Percentiles rank a stretch among this genome's conserved stretches.
These are phyloP conservation scores for Populus pruinosa DNA, from an alignment of 345 rosid species.

Conservation along the genomic window DNA sequence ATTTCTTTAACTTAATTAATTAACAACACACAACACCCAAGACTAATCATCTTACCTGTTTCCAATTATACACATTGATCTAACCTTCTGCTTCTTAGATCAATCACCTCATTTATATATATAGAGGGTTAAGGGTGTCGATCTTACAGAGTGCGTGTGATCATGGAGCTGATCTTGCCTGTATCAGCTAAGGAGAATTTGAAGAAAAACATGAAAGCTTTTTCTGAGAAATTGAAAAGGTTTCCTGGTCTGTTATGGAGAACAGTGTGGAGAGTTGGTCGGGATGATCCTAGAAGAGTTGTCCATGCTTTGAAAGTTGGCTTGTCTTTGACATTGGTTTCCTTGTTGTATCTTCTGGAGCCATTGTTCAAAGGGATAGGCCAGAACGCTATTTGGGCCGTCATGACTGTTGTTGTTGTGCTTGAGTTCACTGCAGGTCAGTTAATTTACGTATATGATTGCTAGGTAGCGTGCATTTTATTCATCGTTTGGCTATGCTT, in stretches of 20 bases:
- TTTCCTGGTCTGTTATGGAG: constrained; percentile 26
- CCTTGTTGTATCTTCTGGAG: constrained; percentile 54
- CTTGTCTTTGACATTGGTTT: constrained; percentile 57
- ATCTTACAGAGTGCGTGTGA: neutral
- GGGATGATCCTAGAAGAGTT: constrained; percentile 70
- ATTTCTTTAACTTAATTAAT: neutral
- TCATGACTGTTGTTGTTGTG: constrained; percentile 83
- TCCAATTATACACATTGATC: neutral
- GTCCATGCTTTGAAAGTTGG: constrained; percentile 87
- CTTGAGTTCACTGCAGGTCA: constrained; percentile 75
- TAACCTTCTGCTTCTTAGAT: neutral
- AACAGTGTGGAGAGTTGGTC: constrained; percentile 47
- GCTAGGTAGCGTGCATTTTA: neutral
- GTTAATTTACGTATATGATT: neutral
- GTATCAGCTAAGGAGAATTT: constrained; percentile 5
- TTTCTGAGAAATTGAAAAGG: constrained; percentile 33
- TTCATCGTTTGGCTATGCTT: neutral
- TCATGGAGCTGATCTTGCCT: constrained; percentile 13
- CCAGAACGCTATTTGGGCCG: constrained; percentile 68
- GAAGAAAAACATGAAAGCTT: constrained; percentile 24
- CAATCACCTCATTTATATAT: neutral
- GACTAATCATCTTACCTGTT: neutral
- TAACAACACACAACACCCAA: constrained; percentile 6
- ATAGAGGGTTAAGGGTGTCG: neutral
- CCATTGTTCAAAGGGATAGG: constrained; percentile 69